These are phyloP conservation scores for Aspergillus sp. DNA, from an alignment of 2,329 filamentous ascomycete species.

Conservation along the genomic window DNA sequence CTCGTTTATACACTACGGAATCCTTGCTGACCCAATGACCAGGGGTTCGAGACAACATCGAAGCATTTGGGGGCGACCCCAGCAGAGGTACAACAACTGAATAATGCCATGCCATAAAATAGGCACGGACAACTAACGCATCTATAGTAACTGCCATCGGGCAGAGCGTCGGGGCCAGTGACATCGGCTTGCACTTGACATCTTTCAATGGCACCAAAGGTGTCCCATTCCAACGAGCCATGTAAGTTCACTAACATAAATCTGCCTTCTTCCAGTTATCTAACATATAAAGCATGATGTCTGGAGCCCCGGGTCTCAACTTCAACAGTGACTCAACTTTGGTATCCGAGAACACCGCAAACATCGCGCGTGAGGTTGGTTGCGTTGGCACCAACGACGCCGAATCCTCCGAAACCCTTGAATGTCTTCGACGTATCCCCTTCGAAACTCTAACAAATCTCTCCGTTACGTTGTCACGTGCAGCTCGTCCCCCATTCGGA, in stretches of 20 bases:
- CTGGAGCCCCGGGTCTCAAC: slow-evolving; percentile 29
- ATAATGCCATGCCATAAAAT: no score
- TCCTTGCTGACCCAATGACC: not conserved
- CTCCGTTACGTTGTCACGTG: slow-evolving; percentile 26
- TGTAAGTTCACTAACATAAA: slow-evolving; percentile 16
- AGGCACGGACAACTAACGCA: not conserved
- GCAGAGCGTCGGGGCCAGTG: slow-evolving; percentile 34
- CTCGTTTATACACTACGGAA: not conserved
- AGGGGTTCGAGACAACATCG: slow-evolving; percentile 23
- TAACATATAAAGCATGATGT: slow-evolving; percentile 29
- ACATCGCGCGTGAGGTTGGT: slow-evolving; percentile 20
- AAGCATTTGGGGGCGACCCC: slow-evolving; percentile 20
- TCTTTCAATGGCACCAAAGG: slow-evolving; percentile 25
- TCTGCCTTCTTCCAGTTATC: not conserved
- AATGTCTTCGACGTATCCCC: slow-evolving; percentile 20
- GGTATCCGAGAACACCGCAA: slow-evolving; percentile 26
- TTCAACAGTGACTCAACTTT: slow-evolving; percentile 31
- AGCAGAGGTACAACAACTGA: slow-evolving; percentile 12
- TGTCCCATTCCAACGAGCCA: slow-evolving; percentile 33
- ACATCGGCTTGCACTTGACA: slow-evolving; percentile 31
- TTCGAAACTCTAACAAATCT: slow-evolving; percentile 26
- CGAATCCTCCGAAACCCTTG: slow-evolving; percentile 17
- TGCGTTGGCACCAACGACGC: slow-evolving; percentile 5
- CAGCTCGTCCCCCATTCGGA: slow-evolving; percentile 21
- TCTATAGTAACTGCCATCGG: slow-evolving; percentile 30